Percentiles rank a stretch among this genome's conserved stretches.
These are phyloP conservation scores for Fusarium musae DNA, from an alignment of 2,329 filamentous ascomycete genomes.

Conservation along the genomic window DNA sequence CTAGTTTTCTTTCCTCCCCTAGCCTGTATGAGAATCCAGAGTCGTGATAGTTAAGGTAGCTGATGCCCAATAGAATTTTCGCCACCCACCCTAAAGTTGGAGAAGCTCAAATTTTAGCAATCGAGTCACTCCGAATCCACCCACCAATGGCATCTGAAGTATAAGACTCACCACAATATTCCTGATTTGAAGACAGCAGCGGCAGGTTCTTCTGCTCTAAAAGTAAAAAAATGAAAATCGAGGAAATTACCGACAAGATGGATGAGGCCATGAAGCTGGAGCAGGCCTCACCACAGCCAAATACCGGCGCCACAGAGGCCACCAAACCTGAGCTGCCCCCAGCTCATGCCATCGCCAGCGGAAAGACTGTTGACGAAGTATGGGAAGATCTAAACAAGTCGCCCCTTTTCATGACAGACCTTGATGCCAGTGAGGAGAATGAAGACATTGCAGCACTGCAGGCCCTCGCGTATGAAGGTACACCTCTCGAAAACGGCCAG, in stretches of 20 bases:
- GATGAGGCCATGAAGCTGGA: constrained; percentile 48
- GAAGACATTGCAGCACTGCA: constrained; percentile 85
- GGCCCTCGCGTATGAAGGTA: constrained; percentile 93
- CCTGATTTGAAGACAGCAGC: background rate
- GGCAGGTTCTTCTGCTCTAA: background rate
- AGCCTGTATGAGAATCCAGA: background rate
- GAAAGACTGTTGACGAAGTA: constrained; percentile 66
- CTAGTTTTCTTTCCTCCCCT: too few species aligned
- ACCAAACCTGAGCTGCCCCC: constrained; percentile 59
- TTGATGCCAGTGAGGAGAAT: constrained; percentile 89
- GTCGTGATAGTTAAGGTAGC: constrained; percentile 13
- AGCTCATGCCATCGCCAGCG: constrained; percentile 50
- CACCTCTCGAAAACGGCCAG: constrained; percentile 80
- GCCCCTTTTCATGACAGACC: constrained; percentile 95
- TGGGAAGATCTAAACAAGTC: constrained; percentile 67
- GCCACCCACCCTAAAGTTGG: constrained; percentile 40
- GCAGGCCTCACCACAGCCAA: constrained; percentile 3
- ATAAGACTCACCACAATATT: constrained; percentile 12
- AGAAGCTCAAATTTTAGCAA: constrained; percentile 41
- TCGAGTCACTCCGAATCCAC: constrained; percentile 14
- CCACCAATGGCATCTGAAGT: constrained; percentile 17
- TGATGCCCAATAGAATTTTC: constrained; percentile 43
- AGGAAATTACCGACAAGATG: constrained; percentile 57
- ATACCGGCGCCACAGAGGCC: constrained; percentile 31
- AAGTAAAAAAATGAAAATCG: constrained; percentile 51